Conservation (phyloP, 2,329 filamentous ascomycete genomes). For the Neonectria punicea region DNA sequence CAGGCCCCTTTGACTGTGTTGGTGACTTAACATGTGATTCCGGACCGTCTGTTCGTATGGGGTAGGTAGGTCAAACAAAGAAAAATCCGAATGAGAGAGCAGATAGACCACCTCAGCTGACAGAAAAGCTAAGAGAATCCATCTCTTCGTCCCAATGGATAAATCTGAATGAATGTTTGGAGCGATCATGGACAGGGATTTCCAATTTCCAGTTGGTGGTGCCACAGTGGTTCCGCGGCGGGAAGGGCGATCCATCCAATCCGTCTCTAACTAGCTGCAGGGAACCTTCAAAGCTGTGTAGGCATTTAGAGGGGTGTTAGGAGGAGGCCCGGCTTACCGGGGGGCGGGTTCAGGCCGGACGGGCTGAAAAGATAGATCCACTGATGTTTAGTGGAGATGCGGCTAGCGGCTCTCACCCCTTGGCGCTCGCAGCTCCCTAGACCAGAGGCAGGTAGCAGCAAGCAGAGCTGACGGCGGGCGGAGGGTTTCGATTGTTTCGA, state of each 20-base stretch:
- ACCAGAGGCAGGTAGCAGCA: constrained; percentile 29
- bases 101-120: background rate
- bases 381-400: constrained; percentile 1
- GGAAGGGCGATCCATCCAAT: constrained; percentile 9
- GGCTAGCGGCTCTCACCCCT: background rate
- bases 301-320: background rate
- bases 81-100: background rate
- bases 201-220: background rate
- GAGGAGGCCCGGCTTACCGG: background rate
- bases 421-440: constrained; percentile 33
- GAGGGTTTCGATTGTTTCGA: constrained; percentile 31
- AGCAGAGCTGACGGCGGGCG: constrained; percentile 35
- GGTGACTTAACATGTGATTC: background rate
- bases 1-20: background rate
- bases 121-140: background rate
- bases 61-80: background rate
- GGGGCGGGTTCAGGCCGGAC: too few relatives aligned
- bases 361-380: background rate
- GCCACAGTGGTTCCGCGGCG: constrained; percentile 10
- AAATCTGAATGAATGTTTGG: background rate
- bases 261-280: too few relatives aligned
- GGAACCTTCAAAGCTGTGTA: background rate
- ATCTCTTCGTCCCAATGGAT: background rate
- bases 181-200: background rate
- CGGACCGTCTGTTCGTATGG: too few relatives aligned